phyloP scores from a whole-genome alignment of 202 grass and related monocot species.

The Setaria italica region DNA sequence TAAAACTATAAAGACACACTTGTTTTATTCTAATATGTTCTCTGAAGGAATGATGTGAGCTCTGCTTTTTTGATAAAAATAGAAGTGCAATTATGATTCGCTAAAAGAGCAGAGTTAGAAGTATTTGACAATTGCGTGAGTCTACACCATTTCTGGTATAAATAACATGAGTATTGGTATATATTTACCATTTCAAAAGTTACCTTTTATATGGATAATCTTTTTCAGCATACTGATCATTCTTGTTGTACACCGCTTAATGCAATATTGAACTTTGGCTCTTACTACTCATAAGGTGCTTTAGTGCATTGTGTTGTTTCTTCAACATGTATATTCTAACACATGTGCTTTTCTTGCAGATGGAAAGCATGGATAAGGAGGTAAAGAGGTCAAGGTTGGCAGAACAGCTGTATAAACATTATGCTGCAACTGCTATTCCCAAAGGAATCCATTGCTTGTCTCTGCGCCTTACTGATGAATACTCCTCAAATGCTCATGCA shows the following conservation, averaged over 20 bases:
- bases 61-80: slow-evolving; percentile 28
- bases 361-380: slow-evolving; percentile 95
- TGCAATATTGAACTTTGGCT: slow-evolving; percentile 22
- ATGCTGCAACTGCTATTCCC: slow-evolving; percentile 88
- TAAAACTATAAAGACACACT: background rate
- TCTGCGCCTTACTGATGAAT: slow-evolving; percentile 98
- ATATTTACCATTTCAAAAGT: slow-evolving; percentile 16
- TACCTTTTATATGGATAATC: slow-evolving; percentile 10
- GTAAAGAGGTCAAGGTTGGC: slow-evolving; percentile 78
- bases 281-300: slow-evolving; percentile 22
- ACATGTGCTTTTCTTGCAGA: slow-evolving; percentile 59
- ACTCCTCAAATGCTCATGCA: slow-evolving; percentile 98
- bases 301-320: background rate
- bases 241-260: slow-evolving; percentile 2
- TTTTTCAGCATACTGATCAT: background rate
- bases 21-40: slow-evolving; percentile 28
- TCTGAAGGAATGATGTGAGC: slow-evolving; percentile 9
- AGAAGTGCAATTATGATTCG: background rate
- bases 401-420: slow-evolving; percentile 95
- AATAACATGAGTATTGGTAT: background rate
- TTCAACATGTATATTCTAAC: slow-evolving; percentile 38
- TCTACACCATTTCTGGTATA: slow-evolving; percentile 4
- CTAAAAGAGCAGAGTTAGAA: background rate
- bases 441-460: slow-evolving; percentile 97
- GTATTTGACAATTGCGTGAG: background rate